Percentiles rank a stretch among this genome's conserved stretches.
Evolutionary conservation across 257 asterid species (phyloP).

Genomic region (Solanum habrochaites): DNA sequence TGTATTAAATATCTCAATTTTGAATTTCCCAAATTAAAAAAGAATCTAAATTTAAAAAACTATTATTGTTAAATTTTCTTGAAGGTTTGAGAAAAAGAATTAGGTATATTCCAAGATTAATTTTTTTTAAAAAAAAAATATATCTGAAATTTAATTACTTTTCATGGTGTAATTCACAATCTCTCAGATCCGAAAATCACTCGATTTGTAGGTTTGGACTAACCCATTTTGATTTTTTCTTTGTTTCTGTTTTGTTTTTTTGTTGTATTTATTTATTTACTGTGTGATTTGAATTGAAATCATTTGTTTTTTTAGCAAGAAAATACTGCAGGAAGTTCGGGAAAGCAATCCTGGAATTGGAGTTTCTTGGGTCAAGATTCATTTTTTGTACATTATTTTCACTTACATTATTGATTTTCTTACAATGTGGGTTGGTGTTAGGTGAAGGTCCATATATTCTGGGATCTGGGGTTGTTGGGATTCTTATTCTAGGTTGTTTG

Average conservation of each 20-base stretch:
- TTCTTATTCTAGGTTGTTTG: not conserved
- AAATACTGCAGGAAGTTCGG: constrained; percentile 16
- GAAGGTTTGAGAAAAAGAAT: not conserved
- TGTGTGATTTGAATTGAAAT: constrained; percentile 10
- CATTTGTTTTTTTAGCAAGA: not conserved
- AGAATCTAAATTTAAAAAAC: not conserved
- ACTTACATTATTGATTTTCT: constrained; percentile 7
- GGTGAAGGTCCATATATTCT: constrained; percentile 12
- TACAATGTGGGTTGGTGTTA: constrained; percentile 44
- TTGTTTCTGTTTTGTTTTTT: not conserved
- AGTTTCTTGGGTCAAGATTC: not conserved
- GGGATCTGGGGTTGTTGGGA: constrained; percentile 27
- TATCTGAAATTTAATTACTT: not conserved
- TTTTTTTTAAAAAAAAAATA: not conserved
- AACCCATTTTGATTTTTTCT: not conserved
- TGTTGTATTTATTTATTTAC: not conserved
- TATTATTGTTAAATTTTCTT: not conserved
- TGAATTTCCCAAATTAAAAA: not conserved
- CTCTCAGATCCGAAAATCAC: constrained; percentile 41
- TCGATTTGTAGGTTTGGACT: constrained; percentile 1
- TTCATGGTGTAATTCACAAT: constrained; percentile 26
- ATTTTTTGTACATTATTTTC: not conserved
- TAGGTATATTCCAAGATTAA: not conserved
- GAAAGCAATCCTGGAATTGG: constrained; percentile 1
- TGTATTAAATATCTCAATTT: not conserved